Evolutionary conservation across 1,284 basidiomycete species (phyloP).

Genomic region (Amylostereum chailletii): DNA sequence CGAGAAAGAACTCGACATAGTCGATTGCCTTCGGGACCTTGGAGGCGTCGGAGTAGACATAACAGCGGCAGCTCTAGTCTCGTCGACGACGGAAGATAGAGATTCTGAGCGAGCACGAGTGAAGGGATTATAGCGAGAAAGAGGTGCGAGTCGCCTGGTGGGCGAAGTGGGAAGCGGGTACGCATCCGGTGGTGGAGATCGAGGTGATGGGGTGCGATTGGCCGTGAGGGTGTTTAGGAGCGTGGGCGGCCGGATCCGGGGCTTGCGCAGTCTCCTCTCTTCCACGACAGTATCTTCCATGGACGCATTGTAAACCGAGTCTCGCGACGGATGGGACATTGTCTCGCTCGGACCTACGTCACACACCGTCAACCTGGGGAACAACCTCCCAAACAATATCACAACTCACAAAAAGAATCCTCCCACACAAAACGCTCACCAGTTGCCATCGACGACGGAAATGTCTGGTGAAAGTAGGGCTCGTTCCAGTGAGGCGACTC

Average conservation of each 20-base stretch:
- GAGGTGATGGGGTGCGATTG: neutral
- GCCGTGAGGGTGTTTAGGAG: neutral
- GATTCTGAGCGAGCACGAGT: slow-evolving; percentile 22
- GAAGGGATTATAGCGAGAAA: slow-evolving; percentile 25
- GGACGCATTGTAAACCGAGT: neutral
- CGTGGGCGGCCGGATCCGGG: neutral
- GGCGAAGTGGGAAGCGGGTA: slow-evolving; percentile 4
- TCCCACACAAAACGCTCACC: too few relatives aligned
- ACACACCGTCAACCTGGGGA: too few relatives aligned
- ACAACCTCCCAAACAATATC: too few relatives aligned
- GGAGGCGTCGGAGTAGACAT: too few relatives aligned
- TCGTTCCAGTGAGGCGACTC: too few relatives aligned
- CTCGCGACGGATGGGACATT: neutral
- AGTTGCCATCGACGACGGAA: too few relatives aligned
- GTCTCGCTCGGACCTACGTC: too few relatives aligned
- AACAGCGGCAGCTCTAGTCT: neutral
- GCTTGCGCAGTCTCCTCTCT: too few relatives aligned
- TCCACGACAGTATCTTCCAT: neutral
- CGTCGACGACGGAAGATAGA: slow-evolving; percentile 20
- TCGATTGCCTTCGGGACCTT: too few relatives aligned
- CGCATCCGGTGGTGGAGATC: slow-evolving; percentile 1
- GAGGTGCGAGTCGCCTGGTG: slow-evolving; percentile 19
- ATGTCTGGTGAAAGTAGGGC: too few relatives aligned
- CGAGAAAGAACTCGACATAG: too few relatives aligned
- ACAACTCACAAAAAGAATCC: too few relatives aligned